Evolutionary conservation across 495 filamentous ascomycete genomes (phyloP), one percentile per base, ranked within the genome.

Genomic region (Lasiosphaeria hispida): DNA sequence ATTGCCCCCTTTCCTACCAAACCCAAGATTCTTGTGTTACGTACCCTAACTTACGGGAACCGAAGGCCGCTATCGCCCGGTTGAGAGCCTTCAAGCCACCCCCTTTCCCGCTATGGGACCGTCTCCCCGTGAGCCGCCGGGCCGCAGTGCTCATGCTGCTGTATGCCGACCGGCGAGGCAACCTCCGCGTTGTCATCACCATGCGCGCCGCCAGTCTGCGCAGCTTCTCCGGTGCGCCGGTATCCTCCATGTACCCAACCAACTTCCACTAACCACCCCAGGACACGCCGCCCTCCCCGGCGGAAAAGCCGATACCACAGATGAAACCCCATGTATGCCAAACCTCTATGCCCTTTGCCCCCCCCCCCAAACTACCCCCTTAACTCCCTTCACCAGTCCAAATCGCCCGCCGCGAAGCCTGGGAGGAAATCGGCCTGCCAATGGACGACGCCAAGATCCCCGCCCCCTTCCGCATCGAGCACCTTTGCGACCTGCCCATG

Each of bases 221-320:
- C 15, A 81, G 75, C 61, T 86, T 83, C 63, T 79, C 76, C 2
- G 76, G 75, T 76, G 61, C 33, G 69, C 36, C n/a, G 59, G 58
- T 13, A 19, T 35, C 10, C 36, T 35, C 7, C 43, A 19, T 47
- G 3, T 39, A 10, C 39, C n/a, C 11, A 19, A 7, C 8, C 36
- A 1, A 13, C 44, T 14, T 1, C 13, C 18, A 14, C 1, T 30
- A 1, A 19, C 42, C 3, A 35, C 51, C n/a, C 45, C 38, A 68
- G 91, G 92, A 17, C 90, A 96, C 68, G 92, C 89, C 48, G 92
- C 92, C 57, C 83, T 96, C 57, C 92, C 92, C 0, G 92, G 92
- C 37, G 92, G 90, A 70, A 84, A 79, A 75, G 78, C 77, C 23
- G 77, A 80, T 61, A 69, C 66, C 7, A 44, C 77, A 6, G 64